Percentiles rank a stretch among this genome's conserved stretches.
Conservation (phyloP, 306 rosid species). For the Cajanus cajan region DNA sequence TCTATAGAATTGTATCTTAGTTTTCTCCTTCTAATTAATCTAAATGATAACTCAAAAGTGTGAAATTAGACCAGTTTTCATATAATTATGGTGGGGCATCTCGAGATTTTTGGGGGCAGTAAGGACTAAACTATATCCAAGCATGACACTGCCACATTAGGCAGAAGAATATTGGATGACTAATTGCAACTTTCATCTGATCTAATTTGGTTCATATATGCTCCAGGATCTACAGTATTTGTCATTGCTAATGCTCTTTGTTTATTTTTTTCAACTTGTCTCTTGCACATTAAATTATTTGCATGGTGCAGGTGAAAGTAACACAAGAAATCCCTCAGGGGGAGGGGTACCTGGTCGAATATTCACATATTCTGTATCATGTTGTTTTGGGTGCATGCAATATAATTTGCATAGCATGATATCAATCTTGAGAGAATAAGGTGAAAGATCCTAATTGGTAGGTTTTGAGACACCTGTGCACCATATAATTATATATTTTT, state of each 20-base stretch:
- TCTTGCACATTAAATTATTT: constrained; percentile 29
- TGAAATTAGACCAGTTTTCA: neutral
- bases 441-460: neutral
- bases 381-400: neutral
- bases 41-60: neutral
- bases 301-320: constrained; percentile 1
- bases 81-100: neutral
- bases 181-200: constrained; percentile 21
- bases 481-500: constrained; percentile 24
- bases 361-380: constrained; percentile 2
- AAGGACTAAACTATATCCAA: constrained; percentile 19
- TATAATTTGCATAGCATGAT: constrained; percentile 4
- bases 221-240: constrained; percentile 15
- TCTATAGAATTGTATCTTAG: too few relatives aligned
- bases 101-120: neutral
- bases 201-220: constrained; percentile 2
- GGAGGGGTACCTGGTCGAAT: constrained; percentile 7
- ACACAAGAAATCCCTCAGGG: neutral
- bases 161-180: neutral
- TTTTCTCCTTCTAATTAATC: neutral
- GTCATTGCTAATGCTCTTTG: neutral
- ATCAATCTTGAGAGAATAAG: constrained; percentile 4
- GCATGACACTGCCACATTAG: neutral
- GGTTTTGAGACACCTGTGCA: constrained; percentile 27
- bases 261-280: constrained; percentile 2